Evolutionary conservation across 2,329 filamentous ascomycete genomes (phyloP).

Genomic region (Apiospora pterosperma): DNA sequence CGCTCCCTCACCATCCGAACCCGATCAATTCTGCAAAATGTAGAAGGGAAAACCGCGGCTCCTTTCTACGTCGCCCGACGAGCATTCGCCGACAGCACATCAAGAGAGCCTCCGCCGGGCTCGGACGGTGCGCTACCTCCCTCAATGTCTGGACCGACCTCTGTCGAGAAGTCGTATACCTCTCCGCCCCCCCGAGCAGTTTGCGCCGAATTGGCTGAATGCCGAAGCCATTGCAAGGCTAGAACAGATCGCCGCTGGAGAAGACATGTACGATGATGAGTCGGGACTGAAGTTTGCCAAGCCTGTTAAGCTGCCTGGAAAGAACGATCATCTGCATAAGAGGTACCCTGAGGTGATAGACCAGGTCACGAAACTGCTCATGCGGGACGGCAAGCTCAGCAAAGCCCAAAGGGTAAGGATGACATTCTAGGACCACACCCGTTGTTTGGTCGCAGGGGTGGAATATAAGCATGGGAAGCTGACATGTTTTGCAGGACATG

Average conservation of each 20-base stretch:
- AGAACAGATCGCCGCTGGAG: slow-evolving; percentile 24
- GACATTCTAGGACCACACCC: not conserved
- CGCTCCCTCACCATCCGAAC: slow-evolving; percentile 26
- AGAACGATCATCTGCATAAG: slow-evolving; percentile 62
- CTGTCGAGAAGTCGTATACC: slow-evolving; percentile 6
- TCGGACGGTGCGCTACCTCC: slow-evolving; percentile 8
- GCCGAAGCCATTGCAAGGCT: slow-evolving; percentile 23
- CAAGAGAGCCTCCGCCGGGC: slow-evolving; percentile 11
- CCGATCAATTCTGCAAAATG: slow-evolving; percentile 13
- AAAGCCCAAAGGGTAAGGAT: slow-evolving; percentile 78
- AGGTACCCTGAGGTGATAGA: slow-evolving; percentile 82
- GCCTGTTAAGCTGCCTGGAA: slow-evolving; percentile 57
- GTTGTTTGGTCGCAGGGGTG: not conserved
- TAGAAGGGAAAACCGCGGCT: slow-evolving; percentile 7
- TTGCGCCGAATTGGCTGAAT: slow-evolving; percentile 26
- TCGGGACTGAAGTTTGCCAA: slow-evolving; percentile 72
- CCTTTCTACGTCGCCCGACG: slow-evolving; percentile 17
- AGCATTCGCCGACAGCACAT: slow-evolving; percentile 17
- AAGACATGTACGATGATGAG: slow-evolving; percentile 25
- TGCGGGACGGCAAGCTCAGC: slow-evolving; percentile 87
- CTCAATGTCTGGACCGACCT: not conserved
- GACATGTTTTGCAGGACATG: slow-evolving; percentile 63
- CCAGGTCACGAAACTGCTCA: slow-evolving; percentile 87
- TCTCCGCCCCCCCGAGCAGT: slow-evolving; percentile 16
- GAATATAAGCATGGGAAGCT: slow-evolving; percentile 9